Evolutionary conservation across 2,329 filamentous ascomycete species (phyloP), one percentile per base, ranked within the genome.

Genomic region (Coniochaeta hoffmannii): DNA sequence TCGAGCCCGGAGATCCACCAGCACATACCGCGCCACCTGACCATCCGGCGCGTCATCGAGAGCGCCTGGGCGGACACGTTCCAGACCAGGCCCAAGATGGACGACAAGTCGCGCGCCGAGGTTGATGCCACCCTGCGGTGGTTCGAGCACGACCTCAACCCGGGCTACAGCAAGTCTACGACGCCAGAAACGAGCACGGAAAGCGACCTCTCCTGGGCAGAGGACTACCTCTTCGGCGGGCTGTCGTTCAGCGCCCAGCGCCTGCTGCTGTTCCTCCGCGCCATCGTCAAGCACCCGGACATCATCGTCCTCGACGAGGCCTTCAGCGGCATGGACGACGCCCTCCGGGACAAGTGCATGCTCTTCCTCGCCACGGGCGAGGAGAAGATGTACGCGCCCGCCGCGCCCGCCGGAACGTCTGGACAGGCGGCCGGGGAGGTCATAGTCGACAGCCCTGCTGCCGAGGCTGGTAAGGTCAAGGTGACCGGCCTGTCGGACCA

Each of bases 41-140:
- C 85, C 0, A 73, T 96, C 10, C 82, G 90, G 1, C 79, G 87
- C 52, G 81, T 90, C 0, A 69, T 99, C 0, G 90, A 94, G 66
- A 93, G 87, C 52, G 91, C 93, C 0, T 97, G 90, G 87, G 87
- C 91, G 1, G 89, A 95, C 56, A 96, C 94, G 0, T 95, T 96
- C 62, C 78, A 88, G 15, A 79, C 85, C 1, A 83, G 79, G 58
- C 87, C 94, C 0, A 79, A 74, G 44, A 73, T 97, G 1, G 78
- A 83, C 35, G 66, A 73, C 0, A 71, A 79, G 10, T 81, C 83
- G 0, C 75, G 74, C 26, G 71, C 72, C 1, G 80, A 82, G 52
- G 83, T 96, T 0, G 83, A 89, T 50, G 82, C 85, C 0, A 82
- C 82, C 19, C 77, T 99, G 31, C 72, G 74, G 15, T 92, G 87